A percentile compares a stretch with the other conserved stretches of the same genome.
These are phyloP conservation scores for Calonectria fujianensis DNA, from an alignment of 2,329 filamentous ascomycete genomes.

Conservation along the genomic window DNA sequence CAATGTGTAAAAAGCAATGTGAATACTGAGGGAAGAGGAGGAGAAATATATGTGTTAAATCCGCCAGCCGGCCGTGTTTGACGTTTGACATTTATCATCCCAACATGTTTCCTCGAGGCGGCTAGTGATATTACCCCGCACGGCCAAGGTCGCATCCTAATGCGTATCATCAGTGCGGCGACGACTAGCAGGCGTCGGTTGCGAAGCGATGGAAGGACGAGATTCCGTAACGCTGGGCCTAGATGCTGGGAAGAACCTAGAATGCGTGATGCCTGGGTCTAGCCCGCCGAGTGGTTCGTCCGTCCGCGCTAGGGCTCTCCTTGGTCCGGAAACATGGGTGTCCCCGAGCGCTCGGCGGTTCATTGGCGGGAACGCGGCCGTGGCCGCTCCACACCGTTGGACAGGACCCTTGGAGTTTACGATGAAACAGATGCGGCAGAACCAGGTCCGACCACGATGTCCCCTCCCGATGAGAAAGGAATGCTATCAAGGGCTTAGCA, in stretches of 20 bases:
- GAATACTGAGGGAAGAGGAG: too few relatives aligned
- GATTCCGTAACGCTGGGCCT: background rate
- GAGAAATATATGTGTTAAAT: background rate
- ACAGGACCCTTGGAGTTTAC: background rate
- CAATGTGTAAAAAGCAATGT: background rate
- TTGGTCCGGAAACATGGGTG: background rate
- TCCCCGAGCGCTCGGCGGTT: background rate
- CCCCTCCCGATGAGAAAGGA: background rate
- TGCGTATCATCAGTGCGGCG: constrained; percentile 12
- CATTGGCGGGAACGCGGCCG: background rate
- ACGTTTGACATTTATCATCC: constrained; percentile 7
- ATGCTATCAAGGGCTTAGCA: background rate
- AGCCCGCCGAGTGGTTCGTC: background rate
- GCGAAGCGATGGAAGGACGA: constrained; percentile 17
- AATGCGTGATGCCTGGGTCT: background rate
- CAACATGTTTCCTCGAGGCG: background rate
- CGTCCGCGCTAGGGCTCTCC: background rate
- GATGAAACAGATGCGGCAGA: background rate
- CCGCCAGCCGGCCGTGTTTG: background rate
- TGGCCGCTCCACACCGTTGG: background rate
- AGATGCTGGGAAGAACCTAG: constrained; percentile 8
- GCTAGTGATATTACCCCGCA: background rate
- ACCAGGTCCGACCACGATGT: background rate
- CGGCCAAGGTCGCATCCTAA: background rate
- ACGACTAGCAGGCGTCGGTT: background rate